Conservation (phyloP, 176 grass and related monocot species). For the Miscanthus lutarioriparius region DNA sequence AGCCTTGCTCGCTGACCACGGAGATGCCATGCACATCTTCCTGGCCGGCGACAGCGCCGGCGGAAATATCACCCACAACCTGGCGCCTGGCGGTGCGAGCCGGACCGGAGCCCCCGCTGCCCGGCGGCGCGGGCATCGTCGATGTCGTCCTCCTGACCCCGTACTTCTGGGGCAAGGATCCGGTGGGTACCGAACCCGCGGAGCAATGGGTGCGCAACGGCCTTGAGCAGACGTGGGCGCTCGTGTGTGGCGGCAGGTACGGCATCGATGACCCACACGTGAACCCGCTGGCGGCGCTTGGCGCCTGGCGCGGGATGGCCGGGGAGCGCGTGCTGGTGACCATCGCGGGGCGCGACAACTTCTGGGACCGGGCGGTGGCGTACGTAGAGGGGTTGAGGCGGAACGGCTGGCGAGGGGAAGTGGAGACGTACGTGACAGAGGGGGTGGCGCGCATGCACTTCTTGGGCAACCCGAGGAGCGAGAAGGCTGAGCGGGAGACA, state of each 20-base stretch:
- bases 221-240: slow-evolving; percentile 27
- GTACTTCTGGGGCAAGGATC: slow-evolving; percentile 55
- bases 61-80: slow-evolving; percentile 34
- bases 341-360: no score
- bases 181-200: slow-evolving; percentile 26
- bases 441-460: slow-evolving; percentile 53
- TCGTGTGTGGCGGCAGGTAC: slow-evolving; percentile 19
- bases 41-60: slow-evolving; percentile 29
- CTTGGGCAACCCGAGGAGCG: slow-evolving; percentile 19
- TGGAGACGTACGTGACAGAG: no score
- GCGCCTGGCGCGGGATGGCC: not conserved
- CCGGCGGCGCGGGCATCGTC: not conserved
- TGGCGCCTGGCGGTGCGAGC: slow-evolving; percentile 41
- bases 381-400: no score
- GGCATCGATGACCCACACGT: slow-evolving; percentile 42
- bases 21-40: not conserved
- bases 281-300: slow-evolving; percentile 38
- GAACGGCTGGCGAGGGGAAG: no score
- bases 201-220: slow-evolving; percentile 31
- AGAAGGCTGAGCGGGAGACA: slow-evolving; percentile 23
- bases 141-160: slow-evolving; percentile 47
- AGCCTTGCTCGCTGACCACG: no score
- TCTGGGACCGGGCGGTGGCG: no score
- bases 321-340: no score
- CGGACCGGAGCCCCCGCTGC: no score